Evolutionary conservation across 2,329 filamentous ascomycete species (phyloP).

Genomic region (Bipolaris sorokiniana): DNA sequence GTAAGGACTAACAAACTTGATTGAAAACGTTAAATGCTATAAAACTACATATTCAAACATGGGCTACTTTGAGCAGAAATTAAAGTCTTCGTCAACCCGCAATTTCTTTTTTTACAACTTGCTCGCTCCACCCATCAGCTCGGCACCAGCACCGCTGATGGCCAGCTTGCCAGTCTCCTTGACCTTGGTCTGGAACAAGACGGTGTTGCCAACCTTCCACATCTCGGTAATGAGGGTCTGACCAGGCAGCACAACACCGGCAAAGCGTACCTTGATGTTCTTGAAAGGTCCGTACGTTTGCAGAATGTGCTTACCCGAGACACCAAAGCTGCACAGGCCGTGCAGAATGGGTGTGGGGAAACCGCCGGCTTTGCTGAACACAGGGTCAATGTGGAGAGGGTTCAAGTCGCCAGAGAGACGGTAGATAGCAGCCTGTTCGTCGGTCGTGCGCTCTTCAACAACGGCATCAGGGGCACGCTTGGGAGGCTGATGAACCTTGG

Average conservation of each 20-base stretch:
- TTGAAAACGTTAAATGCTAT: not conserved
- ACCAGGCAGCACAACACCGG: slow-evolving; percentile 82
- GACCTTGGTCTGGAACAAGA: slow-evolving; percentile 86
- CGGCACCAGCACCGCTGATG: slow-evolving; percentile 80
- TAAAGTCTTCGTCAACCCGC: not conserved
- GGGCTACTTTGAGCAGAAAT: not conserved
- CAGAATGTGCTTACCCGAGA: slow-evolving; percentile 88
- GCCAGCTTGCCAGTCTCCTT: slow-evolving; percentile 92
- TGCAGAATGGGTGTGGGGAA: slow-evolving; percentile 95
- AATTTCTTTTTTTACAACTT: slow-evolving; percentile 40
- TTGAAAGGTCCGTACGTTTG: slow-evolving; percentile 81
- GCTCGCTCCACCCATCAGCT: slow-evolving; percentile 64
- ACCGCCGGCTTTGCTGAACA: slow-evolving; percentile 91
- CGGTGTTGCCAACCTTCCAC: slow-evolving; percentile 83
- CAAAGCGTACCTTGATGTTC: slow-evolving; percentile 93
- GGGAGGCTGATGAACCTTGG: slow-evolving; percentile 79
- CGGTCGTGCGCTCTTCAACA: slow-evolving; percentile 82
- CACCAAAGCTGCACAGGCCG: slow-evolving; percentile 93
- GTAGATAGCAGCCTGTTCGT: slow-evolving; percentile 93
- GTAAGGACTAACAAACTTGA: not conserved
- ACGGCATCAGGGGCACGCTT: slow-evolving; percentile 78
- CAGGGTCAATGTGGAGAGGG: slow-evolving; percentile 93
- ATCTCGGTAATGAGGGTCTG: slow-evolving; percentile 91
- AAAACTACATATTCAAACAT: slow-evolving; percentile 11
- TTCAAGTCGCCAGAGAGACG: slow-evolving; percentile 93